Evolutionary conservation across 768 basidiomycete species (phyloP).

Genomic region (Rhodocollybia butyracea): DNA sequence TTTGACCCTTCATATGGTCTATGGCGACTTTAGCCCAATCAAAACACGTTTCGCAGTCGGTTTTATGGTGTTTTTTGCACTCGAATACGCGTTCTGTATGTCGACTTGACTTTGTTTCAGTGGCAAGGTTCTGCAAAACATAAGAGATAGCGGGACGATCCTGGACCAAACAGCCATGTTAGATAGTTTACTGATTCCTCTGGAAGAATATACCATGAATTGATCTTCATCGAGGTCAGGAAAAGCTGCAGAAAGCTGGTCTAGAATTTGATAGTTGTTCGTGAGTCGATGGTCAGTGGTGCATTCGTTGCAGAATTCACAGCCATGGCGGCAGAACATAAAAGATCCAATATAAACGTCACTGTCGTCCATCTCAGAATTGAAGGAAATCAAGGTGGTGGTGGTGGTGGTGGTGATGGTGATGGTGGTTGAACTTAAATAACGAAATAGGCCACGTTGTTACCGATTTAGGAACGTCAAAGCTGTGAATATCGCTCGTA

Average conservation of each 20-base stretch:
- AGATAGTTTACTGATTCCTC: not conserved
- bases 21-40: constrained; percentile 28
- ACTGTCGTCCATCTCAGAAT: not conserved
- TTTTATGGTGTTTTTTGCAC: constrained; percentile 23
- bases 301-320: constrained; percentile 28
- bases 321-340: constrained; percentile 32
- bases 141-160: constrained; percentile 20
- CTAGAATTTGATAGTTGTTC: constrained; percentile 29
- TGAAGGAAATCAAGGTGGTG: too few relatives aligned
- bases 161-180: constrained; percentile 7
- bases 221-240: constrained; percentile 15
- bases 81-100: constrained; percentile 15
- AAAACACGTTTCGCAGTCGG: constrained; percentile 31
- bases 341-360: constrained; percentile 26
- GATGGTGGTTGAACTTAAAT: too few relatives aligned
- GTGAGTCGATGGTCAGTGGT: constrained; percentile 28
- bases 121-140: constrained; percentile 16
- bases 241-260: constrained; percentile 19
- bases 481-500: too few relatives aligned
- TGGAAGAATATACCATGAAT: constrained; percentile 13
- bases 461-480: too few relatives aligned
- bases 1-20: constrained; percentile 20
- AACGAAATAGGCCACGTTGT: too few relatives aligned
- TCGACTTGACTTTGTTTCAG: not conserved
- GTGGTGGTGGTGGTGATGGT: too few relatives aligned